Conservation (phyloP, 192 early-diverging fungal genomes). For the Entomortierella parvispora region DNA sequence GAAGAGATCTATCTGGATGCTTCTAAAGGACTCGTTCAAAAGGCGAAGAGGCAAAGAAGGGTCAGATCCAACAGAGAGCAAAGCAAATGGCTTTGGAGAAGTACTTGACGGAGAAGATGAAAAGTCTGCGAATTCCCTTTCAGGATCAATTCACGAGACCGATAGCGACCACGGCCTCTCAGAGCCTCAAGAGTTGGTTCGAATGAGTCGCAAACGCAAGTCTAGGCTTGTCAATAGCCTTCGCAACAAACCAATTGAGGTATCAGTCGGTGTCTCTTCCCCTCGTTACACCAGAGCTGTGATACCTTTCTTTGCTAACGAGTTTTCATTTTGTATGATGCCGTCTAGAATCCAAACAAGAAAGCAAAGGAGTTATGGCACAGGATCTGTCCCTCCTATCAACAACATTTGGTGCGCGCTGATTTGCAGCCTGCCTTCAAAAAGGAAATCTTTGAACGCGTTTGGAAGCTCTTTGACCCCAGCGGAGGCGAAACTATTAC, state of each 20-base stretch:
- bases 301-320: not conserved
- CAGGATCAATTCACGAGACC: conserved; percentile 14
- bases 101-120: no score
- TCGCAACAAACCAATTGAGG: conserved; percentile 46
- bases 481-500: conserved; percentile 22
- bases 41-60: not conserved
- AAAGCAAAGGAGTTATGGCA: conserved; percentile 40
- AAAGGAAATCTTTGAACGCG: conserved; percentile 32
- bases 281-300: no score
- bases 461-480: conserved; percentile 40
- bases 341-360: conserved; percentile 39
- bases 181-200: conserved; percentile 29
- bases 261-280: not conserved
- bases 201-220: conserved; percentile 36
- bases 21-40: conserved; percentile 15
- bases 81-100: no score
- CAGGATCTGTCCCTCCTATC: conserved; percentile 30
- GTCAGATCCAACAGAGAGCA: no score
- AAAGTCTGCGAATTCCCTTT: conserved; percentile 1
- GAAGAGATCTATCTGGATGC: conserved; percentile 12
- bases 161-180: conserved; percentile 23
- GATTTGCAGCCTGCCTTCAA: conserved; percentile 31
- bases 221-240: conserved; percentile 25
- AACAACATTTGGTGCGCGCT: conserved; percentile 21
- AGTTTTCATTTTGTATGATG: not conserved